Conservation (phyloP, 495 filamentous ascomycete genomes). For the Polyplosphaeria fusca region DNA sequence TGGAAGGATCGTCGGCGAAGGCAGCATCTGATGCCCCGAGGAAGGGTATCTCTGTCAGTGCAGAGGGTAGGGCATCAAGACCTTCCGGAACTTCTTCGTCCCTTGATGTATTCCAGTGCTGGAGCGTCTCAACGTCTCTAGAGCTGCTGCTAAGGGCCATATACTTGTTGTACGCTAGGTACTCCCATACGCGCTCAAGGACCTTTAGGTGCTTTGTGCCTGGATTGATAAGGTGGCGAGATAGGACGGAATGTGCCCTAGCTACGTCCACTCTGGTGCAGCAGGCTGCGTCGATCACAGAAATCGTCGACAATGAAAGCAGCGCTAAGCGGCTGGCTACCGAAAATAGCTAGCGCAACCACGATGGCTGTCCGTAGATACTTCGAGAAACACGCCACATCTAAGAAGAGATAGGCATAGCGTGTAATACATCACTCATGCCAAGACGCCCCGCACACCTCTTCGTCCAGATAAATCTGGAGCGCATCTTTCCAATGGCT, state of each 20-base stretch:
- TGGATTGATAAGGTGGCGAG: conserved; percentile 9
- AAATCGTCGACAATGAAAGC: too few species aligned
- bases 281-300: conserved; percentile 1
- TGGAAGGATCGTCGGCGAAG: conserved; percentile 10
- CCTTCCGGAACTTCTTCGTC: not conserved
- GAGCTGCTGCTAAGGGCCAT: not conserved
- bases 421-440: too few species aligned
- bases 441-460: too few species aligned
- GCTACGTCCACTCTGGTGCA: conserved; percentile 14
- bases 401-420: too few species aligned
- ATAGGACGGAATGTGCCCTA: not conserved
- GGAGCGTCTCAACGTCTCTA: not conserved
- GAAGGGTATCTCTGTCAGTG: not conserved
- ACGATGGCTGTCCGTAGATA: too few species aligned
- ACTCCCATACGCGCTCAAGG: not conserved
- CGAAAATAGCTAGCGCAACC: too few species aligned
- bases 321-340: too few species aligned
- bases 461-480: too few species aligned
- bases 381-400: too few species aligned
- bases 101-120: too few species aligned
- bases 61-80: too few species aligned
- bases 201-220: not conserved
- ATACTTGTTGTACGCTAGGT: not conserved
- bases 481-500: too few species aligned
- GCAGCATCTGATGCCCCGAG: conserved; percentile 22